phyloP scores from a whole-genome alignment of 495 filamentous ascomycete species.

The Beverwykella pulmonaria region DNA sequence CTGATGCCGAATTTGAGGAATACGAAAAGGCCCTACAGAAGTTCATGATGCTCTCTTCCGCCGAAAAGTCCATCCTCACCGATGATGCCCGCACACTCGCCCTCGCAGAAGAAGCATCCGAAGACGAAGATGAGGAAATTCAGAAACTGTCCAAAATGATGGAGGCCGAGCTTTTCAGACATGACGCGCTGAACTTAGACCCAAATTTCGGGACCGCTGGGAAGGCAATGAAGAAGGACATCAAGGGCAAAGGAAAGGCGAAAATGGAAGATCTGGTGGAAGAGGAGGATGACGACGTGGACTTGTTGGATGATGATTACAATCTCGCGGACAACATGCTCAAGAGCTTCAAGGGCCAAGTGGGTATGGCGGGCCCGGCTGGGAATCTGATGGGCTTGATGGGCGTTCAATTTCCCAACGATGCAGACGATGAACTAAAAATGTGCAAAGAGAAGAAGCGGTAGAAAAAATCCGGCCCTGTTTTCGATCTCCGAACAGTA shows the following conservation, averaged over 20 bases:
- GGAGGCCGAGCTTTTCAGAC: conserved; percentile 76
- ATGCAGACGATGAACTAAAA: conserved; percentile 60
- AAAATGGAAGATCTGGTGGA: conserved; percentile 16
- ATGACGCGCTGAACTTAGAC: conserved; percentile 68
- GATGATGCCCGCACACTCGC: conserved; percentile 30
- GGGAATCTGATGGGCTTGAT: conserved; percentile 84
- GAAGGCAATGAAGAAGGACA: conserved; percentile 7
- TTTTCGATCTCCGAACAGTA: too few relatives aligned
- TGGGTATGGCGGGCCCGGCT: conserved; percentile 77
- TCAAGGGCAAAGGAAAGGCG: conserved; percentile 40
- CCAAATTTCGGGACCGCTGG: conserved; percentile 1
- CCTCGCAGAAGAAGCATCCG: conserved; percentile 32
- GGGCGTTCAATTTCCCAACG: conserved; percentile 77
- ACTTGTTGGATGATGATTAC: conserved; percentile 71
- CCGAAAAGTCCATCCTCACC: conserved; percentile 25
- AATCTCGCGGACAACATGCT: conserved; percentile 88
- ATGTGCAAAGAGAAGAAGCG: not conserved
- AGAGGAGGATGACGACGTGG: conserved; percentile 44
- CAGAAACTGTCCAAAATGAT: conserved; percentile 72
- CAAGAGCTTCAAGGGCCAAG: conserved; percentile 90
- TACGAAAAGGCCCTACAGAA: conserved; percentile 77
- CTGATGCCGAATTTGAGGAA: conserved; percentile 55
- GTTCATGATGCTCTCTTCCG: conserved; percentile 23
- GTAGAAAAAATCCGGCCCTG: too few relatives aligned
- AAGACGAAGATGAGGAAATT: conserved; percentile 61